Base-by-base conservation (phyloP, 805 yeast genomes). In the Schizosaccharomyces cryophilus region DNA sequence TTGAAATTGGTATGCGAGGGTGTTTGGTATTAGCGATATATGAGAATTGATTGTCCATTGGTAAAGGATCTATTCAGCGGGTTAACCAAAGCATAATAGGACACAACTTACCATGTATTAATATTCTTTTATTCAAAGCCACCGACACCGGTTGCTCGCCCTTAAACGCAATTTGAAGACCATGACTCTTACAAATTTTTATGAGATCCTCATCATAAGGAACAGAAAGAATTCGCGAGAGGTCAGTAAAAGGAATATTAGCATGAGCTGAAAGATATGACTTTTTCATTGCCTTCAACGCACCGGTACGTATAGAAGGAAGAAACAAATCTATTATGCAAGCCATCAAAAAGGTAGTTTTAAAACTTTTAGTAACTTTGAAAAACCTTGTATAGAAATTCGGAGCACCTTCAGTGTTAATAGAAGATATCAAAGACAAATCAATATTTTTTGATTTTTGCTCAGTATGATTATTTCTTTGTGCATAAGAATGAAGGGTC, bases 321-420 rank as follows among this genome's bases (percentile, higher is more conserved):
- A 87, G 80, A 66, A 85, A 87, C 2, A 82, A 80, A 68, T 93
- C 95, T 19, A 86, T 70, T 48, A 90, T 72, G 63, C 90, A 87
- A 1, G 86, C 75, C 68, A 87, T 70, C 30, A 89, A 72, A 62
- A 81, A 78, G 1, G 95, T 93, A 0, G 80, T 76, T 51, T 29
- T 21, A n/a, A 24, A 7, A 17, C 56, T 6, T 5, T 70, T 67
- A 0, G 79, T 74, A 9, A 79, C 73, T 58, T 78, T 71, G 70
- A 90, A 89, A 67, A 89, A 85, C 61, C 77, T 76, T 1, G 74
- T 73, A 67, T 79, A 87, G 24, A 83, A 67, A 66, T 84, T 80
- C 31, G 81, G 67, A 2, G 82, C 77, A 31, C 85, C 86, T 59
- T 77, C 81, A 1, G 77, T 72, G 55, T 75, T 73, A 17, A 73